Evolutionary conservation across 257 asterid species (phyloP).

Genomic region (Nicotiana paniculata): DNA sequence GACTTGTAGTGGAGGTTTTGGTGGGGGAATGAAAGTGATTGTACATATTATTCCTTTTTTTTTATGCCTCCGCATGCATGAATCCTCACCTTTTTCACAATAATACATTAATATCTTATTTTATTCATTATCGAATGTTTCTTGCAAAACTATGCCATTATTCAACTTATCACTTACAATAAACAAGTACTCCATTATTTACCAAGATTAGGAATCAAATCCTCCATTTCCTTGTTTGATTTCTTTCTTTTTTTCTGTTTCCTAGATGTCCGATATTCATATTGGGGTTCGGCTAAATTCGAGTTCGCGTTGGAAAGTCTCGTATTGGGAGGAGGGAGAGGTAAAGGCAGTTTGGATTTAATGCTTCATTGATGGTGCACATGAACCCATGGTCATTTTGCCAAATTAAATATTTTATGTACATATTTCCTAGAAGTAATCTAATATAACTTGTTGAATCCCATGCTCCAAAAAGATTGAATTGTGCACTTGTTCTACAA

Average conservation of each 20-base stretch:
- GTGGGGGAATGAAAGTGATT: conserved; percentile 13
- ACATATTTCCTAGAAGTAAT: too few species aligned
- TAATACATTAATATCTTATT: neutral
- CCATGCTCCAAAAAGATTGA: too few species aligned
- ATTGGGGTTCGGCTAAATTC: too few species aligned
- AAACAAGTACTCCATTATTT: neutral
- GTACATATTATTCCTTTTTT: neutral
- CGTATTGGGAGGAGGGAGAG: too few species aligned
- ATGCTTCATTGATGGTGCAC: too few species aligned
- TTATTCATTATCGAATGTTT: neutral
- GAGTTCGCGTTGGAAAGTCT: too few species aligned
- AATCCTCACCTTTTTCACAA: neutral
- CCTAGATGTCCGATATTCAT: rapidly evolving
- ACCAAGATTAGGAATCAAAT: neutral
- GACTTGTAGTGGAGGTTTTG: neutral
- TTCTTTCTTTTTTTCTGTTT: too few species aligned
- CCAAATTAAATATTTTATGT: too few species aligned
- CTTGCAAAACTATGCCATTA: neutral
- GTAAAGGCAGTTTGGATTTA: too few species aligned
- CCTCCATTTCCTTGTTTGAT: neutral
- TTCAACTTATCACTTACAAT: neutral
- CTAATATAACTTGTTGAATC: too few species aligned
- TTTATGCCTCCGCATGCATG: neutral
- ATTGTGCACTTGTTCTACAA: too few species aligned
- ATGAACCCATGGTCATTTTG: too few species aligned